These are phyloP conservation scores for Gossypium stocksii DNA, from an alignment of 345 rosid species.

Conservation along the genomic window DNA sequence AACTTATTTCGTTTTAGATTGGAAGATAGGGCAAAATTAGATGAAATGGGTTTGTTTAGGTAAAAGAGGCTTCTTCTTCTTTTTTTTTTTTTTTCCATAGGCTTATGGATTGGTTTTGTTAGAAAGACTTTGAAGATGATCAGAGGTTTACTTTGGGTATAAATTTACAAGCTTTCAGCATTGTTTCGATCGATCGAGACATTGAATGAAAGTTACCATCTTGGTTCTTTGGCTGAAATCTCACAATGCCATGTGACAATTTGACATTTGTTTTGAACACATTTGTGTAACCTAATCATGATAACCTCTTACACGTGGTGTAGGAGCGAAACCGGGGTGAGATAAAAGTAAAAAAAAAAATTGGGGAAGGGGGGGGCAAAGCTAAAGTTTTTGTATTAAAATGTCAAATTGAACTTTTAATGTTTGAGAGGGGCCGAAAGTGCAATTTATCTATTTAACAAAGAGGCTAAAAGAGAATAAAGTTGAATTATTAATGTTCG, in stretches of 20 bases:
- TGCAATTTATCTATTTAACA: no score
- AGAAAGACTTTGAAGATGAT: neutral
- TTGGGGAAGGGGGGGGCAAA: no score
- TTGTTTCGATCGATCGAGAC: neutral
- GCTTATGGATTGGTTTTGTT: conserved; percentile 4
- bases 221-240: neutral
- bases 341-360: no score
- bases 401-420: no score
- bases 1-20: neutral
- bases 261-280: neutral
- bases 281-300: neutral
- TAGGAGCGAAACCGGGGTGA: no score
- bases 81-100: no score
- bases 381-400: no score
- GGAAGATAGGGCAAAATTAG: neutral
- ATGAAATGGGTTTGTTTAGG: neutral
- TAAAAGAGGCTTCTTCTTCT: neutral
- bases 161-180: neutral
- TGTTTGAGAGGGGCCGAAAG: no score
- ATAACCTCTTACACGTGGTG: neutral
- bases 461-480: no score
- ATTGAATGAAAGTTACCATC: neutral
- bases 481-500: no score
- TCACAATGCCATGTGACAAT: neutral
- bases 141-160: neutral